Evolutionary conservation across 2,329 filamentous ascomycete genomes (phyloP).

Genomic region (Ophiostoma himal-ulmi): DNA sequence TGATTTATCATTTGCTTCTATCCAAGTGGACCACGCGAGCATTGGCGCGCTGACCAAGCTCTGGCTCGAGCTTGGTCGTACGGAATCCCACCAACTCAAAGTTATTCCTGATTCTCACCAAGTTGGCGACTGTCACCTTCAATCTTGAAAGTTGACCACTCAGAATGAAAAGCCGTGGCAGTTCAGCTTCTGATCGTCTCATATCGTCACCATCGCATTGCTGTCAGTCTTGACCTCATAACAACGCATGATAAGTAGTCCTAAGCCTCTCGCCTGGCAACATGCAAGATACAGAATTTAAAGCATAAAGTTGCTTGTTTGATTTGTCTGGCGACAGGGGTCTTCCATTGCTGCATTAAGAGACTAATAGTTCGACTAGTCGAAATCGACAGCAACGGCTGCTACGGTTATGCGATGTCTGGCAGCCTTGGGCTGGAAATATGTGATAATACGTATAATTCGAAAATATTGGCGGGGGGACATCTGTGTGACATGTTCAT

Average conservation of each 20-base stretch:
- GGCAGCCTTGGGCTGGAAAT: background rate
- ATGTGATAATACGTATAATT: background rate
- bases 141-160: background rate
- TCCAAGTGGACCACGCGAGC: background rate
- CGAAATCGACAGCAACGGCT: background rate
- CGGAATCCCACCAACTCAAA: background rate
- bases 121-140: background rate
- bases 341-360: background rate
- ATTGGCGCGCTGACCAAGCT: background rate
- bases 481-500: background rate
- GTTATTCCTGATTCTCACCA: background rate
- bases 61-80: background rate
- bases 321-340: background rate
- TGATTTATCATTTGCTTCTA: background rate
- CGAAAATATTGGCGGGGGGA: background rate
- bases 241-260: background rate
- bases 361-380: background rate
- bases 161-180: background rate
- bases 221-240: background rate
- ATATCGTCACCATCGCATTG: background rate
- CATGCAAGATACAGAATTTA: background rate
- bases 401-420: constrained; percentile 2
- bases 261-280: background rate
- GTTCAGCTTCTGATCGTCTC: background rate
- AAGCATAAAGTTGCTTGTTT: background rate